Evolutionary conservation across 75 land plant species (phyloP).

Genomic region (Picea sitchensis): DNA sequence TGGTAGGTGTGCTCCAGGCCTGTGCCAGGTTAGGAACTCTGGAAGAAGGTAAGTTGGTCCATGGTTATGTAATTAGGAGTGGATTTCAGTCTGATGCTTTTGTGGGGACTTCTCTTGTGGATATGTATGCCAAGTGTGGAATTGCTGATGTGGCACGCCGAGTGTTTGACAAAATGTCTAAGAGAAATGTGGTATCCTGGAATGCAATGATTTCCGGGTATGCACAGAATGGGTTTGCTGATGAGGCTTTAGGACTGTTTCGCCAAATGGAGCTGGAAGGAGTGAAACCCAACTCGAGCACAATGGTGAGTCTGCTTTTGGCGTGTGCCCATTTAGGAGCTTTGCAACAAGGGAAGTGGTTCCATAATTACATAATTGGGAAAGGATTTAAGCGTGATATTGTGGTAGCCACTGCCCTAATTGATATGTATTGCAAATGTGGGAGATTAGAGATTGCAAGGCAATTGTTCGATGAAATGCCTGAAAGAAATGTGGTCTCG

Average conservation of each 20-base stretch:
- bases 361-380: background rate
- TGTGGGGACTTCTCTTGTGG: slow-evolving; percentile 21
- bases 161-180: slow-evolving; percentile 34
- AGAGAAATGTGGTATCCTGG: slow-evolving; percentile 30
- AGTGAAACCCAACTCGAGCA: background rate
- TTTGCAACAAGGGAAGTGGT: background rate
- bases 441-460: background rate
- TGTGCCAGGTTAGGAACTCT: slow-evolving; percentile 18
- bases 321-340: background rate
- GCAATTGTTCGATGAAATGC: background rate
- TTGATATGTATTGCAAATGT: background rate
- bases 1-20: slow-evolving; percentile 20
- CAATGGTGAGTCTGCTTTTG: background rate
- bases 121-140: slow-evolving; percentile 32
- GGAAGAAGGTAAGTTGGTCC: slow-evolving; percentile 18
- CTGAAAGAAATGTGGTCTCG: background rate
- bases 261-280: background rate
- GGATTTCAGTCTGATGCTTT: slow-evolving; percentile 4
- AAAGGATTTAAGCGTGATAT: background rate
- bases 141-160: slow-evolving; percentile 7
- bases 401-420: background rate
- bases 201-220: slow-evolving; percentile 31
- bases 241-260: slow-evolving; percentile 18
- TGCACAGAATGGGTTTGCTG: slow-evolving; percentile 6
- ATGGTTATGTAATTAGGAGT: slow-evolving; percentile 12